Evolutionary conservation across 768 basidiomycete genomes (phyloP), one percentile per base, ranked within the genome.

Genomic region (Clathrus columnatus): DNA sequence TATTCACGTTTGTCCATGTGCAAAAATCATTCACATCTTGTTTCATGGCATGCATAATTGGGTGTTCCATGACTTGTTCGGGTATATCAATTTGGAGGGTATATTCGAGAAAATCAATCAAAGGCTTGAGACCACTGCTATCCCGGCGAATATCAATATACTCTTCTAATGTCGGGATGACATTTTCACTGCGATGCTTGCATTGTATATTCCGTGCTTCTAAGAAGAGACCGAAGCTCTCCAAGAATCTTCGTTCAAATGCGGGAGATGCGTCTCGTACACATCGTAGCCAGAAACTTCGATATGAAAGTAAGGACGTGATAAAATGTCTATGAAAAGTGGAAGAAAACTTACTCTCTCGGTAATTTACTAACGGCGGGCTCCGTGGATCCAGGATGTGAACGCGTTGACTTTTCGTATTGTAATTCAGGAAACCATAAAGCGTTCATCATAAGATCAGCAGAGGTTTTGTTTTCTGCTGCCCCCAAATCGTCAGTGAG

Each of bases 141-240:
- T 80, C 73, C 26, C 81, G 73, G 47, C 82, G 73, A 45, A 82
- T 67, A 14, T 65, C 57, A 54, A 82, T 71, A 63, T 81, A 84
- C 14, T 75, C 73, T 51, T 81, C 77, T 32, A 17, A 30, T 65
- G 65, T 17, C 65, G 54, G 44, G 44, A 50, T 48, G 14, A 53
- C 58, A 18, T 56, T 59, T 20, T 60, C 54, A 27, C 60, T 60
- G 10, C 66, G 62, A 50, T 69, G 67, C 23, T 56, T 54, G 20
- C 65, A 65, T 63, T 69, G 65, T n/a, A 65, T 60, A 56, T 61
- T 62, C 48, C 67, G 60, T 17, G 70, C 68, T 30, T 64, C 61
- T 56, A 68, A 63, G 58, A 65, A 71, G n/a, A 62, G 57, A 7
- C 57, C 60, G 54, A 70, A 60, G 18, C 63, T 62, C 23, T 66